A percentile compares a stretch with the other conserved stretches of the same genome.
phyloP scores from a whole-genome alignment of 805 yeast genomes.

The Teunomyces lycoperdinae region DNA sequence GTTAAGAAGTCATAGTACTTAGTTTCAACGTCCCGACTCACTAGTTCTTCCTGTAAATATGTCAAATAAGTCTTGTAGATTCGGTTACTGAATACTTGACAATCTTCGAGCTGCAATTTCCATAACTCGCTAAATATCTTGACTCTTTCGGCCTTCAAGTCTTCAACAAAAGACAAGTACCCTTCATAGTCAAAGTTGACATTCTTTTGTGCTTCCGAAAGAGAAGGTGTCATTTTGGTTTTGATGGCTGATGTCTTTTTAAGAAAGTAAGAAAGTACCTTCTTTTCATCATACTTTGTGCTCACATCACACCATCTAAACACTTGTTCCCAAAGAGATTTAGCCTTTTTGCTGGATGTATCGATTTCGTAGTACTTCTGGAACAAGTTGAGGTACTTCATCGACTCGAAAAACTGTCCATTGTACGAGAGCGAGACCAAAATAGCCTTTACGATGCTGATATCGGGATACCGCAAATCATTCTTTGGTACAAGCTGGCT shows the following conservation, averaged over 20 bases:
- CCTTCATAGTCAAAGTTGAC: conserved; percentile 40
- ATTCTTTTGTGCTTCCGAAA: conserved; percentile 28
- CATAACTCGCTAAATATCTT: conserved; percentile 31
- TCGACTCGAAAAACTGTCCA: conserved; percentile 26
- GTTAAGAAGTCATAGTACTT: conserved; percentile 23
- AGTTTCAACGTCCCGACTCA: conserved; percentile 12
- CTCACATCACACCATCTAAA: conserved; percentile 37
- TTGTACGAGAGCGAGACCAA: conserved; percentile 34
- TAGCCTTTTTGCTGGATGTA: conserved; percentile 13
- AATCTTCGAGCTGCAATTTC: conserved; percentile 28
- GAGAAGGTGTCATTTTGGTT: conserved; percentile 6
- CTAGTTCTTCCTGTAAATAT: conserved; percentile 21
- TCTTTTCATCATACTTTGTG: conserved; percentile 27
- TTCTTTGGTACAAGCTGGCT: conserved; percentile 1
- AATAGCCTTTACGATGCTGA: conserved; percentile 25
- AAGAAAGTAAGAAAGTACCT: conserved; percentile 27
- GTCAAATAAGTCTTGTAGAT: conserved; percentile 23
- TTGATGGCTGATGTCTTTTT: conserved; percentile 13
- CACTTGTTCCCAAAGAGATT: conserved; percentile 34
- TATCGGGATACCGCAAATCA: conserved; percentile 23
- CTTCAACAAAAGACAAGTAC: conserved; percentile 24
- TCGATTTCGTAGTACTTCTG: conserved; percentile 28
- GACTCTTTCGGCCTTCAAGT: conserved; percentile 23
- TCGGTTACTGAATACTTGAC: conserved; percentile 20
- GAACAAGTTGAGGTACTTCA: conserved; percentile 35